A percentile compares a stretch with the other conserved stretches of the same genome.
phyloP scores from a whole-genome alignment of 2,329 filamentous ascomycete genomes.

The Metarhizium brunneum region DNA sequence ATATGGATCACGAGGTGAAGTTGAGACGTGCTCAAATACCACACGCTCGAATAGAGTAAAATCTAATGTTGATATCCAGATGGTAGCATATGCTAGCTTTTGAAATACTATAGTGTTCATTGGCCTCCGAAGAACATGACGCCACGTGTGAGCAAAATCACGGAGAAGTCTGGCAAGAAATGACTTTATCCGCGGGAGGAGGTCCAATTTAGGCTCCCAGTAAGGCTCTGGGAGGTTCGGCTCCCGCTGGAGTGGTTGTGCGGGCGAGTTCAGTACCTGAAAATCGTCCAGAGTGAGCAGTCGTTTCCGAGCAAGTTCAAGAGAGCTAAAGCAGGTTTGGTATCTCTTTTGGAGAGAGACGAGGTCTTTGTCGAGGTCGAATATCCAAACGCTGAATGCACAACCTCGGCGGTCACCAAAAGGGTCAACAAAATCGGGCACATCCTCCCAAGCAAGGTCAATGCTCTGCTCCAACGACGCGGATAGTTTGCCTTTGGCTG shows the following conservation, averaged over 20 bases:
- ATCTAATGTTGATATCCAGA: constrained; percentile 11
- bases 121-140: constrained; percentile 11
- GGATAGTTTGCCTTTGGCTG: constrained; percentile 3
- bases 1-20: constrained; percentile 6
- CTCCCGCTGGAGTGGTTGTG: neutral
- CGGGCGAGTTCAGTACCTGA: neutral
- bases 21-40: constrained; percentile 8
- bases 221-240: constrained; percentile 5
- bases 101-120: constrained; percentile 10
- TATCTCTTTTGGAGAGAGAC: constrained; percentile 10
- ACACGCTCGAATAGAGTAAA: constrained; percentile 8
- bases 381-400: constrained; percentile 12
- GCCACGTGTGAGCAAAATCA: constrained; percentile 13
- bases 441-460: constrained; percentile 8
- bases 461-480: constrained; percentile 6
- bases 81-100: constrained; percentile 10
- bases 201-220: constrained; percentile 9
- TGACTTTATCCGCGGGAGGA: neutral
- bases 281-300: constrained; percentile 11
- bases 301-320: constrained; percentile 4
- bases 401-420: constrained; percentile 12
- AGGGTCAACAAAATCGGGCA: constrained; percentile 13
- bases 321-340: constrained; percentile 1
- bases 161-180: constrained; percentile 9
- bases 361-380: constrained; percentile 10